A percentile compares a stretch with the other conserved stretches of the same genome.
These are phyloP conservation scores for Malus sieversii DNA, from an alignment of 306 rosid species.

Conservation along the genomic window DNA sequence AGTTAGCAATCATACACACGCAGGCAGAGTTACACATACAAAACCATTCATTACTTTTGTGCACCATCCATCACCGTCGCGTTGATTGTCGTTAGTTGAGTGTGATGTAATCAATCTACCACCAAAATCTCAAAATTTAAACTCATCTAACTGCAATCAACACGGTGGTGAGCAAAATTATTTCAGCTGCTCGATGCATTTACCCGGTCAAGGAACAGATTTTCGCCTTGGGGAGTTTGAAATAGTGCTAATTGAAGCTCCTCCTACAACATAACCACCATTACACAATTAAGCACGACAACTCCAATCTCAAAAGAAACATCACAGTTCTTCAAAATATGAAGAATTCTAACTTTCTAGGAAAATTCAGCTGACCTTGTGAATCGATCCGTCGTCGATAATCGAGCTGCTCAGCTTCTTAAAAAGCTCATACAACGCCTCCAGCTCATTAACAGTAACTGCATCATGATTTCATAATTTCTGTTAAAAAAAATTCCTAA, in stretches of 20 bases:
- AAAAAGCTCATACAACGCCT: conserved; percentile 66
- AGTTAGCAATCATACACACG: background rate
- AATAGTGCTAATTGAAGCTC: conserved; percentile 77
- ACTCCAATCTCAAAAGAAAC: background rate
- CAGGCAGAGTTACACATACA: background rate
- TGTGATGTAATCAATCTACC: too few species aligned
- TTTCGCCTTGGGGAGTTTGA: conserved; percentile 40
- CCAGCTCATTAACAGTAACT: conserved; percentile 67
- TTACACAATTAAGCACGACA: background rate
- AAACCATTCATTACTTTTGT: background rate
- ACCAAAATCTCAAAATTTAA: too few species aligned
- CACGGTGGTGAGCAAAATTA: too few species aligned
- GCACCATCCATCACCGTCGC: too few species aligned
- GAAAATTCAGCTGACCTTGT: conserved; percentile 47
- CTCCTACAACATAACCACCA: conserved; percentile 36
- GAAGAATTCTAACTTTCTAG: background rate
- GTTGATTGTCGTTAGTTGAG: too few species aligned
- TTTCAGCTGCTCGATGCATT: background rate
- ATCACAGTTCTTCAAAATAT: background rate
- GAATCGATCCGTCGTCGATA: conserved; percentile 71
- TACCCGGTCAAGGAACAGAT: conserved; percentile 77
- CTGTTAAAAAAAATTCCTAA: background rate
- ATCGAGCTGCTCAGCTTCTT: conserved; percentile 68
- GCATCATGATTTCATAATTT: conserved; percentile 15
- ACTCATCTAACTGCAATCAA: too few species aligned